Percentiles rank a stretch among this genome's conserved stretches.
These are phyloP conservation scores for Hypoxylon sp. DNA, from an alignment of 2,329 filamentous ascomycete species.

Conservation along the genomic window DNA sequence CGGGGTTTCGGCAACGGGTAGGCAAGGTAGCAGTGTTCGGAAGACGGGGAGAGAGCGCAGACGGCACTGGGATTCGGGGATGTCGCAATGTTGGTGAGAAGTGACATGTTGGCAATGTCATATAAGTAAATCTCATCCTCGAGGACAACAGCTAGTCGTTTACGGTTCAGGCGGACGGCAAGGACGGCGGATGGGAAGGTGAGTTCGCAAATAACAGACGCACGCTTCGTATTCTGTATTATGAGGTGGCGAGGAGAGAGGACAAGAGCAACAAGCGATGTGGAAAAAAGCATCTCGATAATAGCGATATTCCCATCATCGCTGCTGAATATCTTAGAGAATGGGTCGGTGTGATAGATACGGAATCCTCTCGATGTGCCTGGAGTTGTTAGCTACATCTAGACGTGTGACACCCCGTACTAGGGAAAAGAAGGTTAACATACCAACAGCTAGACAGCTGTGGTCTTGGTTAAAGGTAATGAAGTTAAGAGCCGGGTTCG, in stretches of 20 bases:
- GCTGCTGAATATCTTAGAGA: constrained; percentile 92
- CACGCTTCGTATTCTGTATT: constrained; percentile 92
- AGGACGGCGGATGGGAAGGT: constrained; percentile 97
- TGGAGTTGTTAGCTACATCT: constrained; percentile 47
- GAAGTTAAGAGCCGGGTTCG: constrained; percentile 85
- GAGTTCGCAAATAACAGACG: constrained; percentile 94
- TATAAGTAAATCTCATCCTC: constrained; percentile 98
- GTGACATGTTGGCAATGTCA: constrained; percentile 98
- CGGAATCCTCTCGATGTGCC: constrained; percentile 94
- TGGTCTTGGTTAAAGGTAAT: constrained; percentile 99
- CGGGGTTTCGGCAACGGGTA: constrained; percentile 85
- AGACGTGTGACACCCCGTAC: constrained; percentile 20
- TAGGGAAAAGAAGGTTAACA: constrained; percentile 45
- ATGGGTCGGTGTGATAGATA: constrained; percentile 96
- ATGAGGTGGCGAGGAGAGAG: constrained; percentile 90
- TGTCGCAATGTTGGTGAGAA: constrained; percentile 90
- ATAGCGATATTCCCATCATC: constrained; percentile 95
- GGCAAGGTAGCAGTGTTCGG: constrained; percentile 93
- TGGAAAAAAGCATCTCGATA: constrained; percentile 98
- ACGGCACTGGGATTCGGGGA: constrained; percentile 93
- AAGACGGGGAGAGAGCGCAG: constrained; percentile 91
- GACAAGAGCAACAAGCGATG: constrained; percentile 92
- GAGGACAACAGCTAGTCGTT: constrained; percentile 89
- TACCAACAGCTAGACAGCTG: constrained; percentile 94
- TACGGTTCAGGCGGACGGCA: constrained; percentile 91